Percentiles rank a stretch among this genome's conserved stretches.
Evolutionary conservation across 1,139 yeast species (phyloP).

Genomic region (Taphrina betulina): DNA sequence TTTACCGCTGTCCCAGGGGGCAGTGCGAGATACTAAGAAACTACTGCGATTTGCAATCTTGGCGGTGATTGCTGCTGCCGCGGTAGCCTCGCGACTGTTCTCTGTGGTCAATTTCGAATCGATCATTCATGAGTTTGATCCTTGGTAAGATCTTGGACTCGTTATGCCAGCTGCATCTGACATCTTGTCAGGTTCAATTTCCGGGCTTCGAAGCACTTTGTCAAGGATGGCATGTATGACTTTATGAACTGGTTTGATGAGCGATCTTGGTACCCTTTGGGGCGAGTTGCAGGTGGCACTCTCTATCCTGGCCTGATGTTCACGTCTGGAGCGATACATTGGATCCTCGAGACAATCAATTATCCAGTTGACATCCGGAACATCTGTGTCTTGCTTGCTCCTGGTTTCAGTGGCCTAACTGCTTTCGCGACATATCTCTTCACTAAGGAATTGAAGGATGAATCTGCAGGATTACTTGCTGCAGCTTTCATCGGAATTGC

Average conservation of each 20-base stretch:
- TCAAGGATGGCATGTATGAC: constrained; percentile 77
- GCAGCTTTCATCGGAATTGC: constrained; percentile 97
- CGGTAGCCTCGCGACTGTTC: constrained; percentile 80
- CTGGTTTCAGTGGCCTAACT: constrained; percentile 91
- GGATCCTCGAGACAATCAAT: constrained; percentile 59
- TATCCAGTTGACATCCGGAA: constrained; percentile 92
- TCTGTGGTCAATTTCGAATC: constrained; percentile 76
- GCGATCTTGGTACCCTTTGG: constrained; percentile 98
- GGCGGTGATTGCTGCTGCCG: constrained; percentile 52
- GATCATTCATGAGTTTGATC: constrained; percentile 83
- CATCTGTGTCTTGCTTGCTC: constrained; percentile 93
- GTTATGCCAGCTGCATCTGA: constrained; percentile 5
- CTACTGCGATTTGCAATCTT: constrained; percentile 34
- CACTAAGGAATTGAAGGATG: constrained; percentile 85
- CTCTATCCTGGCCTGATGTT: constrained; percentile 98
- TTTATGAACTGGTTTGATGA: constrained; percentile 98
- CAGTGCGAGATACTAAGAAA: constrained; percentile 3
- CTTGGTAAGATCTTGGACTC: constrained; percentile 33
- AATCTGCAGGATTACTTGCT: constrained; percentile 84
- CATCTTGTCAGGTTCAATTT: constrained; percentile 96
- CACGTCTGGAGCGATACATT: constrained; percentile 88
- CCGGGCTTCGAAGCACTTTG: constrained; percentile 89
- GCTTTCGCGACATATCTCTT: constrained; percentile 89
- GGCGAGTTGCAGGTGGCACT: constrained; percentile 99
- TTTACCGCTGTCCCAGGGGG: background rate